phyloP scores from a whole-genome alignment of 805 yeast species.

The Monosporozyma unispora region DNA sequence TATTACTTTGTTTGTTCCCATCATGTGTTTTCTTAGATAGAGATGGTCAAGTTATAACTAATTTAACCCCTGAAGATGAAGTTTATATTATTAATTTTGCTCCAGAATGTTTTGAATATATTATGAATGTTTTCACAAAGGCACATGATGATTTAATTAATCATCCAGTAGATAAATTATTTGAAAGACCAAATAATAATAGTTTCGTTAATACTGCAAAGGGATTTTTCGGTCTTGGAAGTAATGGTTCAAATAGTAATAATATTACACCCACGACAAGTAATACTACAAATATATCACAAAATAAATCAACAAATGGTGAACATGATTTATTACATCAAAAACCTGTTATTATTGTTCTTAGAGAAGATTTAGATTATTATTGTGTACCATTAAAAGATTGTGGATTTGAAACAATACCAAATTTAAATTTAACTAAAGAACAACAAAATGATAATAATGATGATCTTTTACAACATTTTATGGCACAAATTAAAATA shows the following conservation, averaged over 20 bases:
- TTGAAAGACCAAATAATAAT: slow-evolving; percentile 22
- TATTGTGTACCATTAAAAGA: slow-evolving; percentile 62
- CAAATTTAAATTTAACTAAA: slow-evolving; percentile 7
- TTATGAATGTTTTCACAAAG: slow-evolving; percentile 57
- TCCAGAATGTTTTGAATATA: slow-evolving; percentile 79
- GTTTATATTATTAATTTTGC: slow-evolving; percentile 73
- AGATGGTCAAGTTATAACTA: slow-evolving; percentile 67
- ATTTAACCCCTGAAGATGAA: slow-evolving; percentile 68
- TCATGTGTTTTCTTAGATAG: slow-evolving; percentile 80
- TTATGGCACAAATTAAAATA: slow-evolving; percentile 59
- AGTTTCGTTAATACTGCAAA: slow-evolving; percentile 15
- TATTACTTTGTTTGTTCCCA: slow-evolving; percentile 78
- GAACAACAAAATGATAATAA: slow-evolving; percentile 41
- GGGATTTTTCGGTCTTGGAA: slow-evolving; percentile 23
- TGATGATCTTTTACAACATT: slow-evolving; percentile 29
- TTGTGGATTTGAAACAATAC: slow-evolving; percentile 33
- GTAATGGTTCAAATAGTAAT: slow-evolving; percentile 5
- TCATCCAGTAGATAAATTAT: slow-evolving; percentile 33
- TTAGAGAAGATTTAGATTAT: slow-evolving; percentile 89
- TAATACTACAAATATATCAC: neutral
- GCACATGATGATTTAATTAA: slow-evolving; percentile 54
- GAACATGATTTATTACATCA: slow-evolving; percentile 61
- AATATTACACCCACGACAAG: neutral
- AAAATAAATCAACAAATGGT: slow-evolving; percentile 31
- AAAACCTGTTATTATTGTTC: slow-evolving; percentile 84